A percentile compares a stretch with the other conserved stretches of the same genome.
phyloP scores from a whole-genome alignment of 2,329 filamentous ascomycete species.

The Rhynchosporium agropyri region DNA sequence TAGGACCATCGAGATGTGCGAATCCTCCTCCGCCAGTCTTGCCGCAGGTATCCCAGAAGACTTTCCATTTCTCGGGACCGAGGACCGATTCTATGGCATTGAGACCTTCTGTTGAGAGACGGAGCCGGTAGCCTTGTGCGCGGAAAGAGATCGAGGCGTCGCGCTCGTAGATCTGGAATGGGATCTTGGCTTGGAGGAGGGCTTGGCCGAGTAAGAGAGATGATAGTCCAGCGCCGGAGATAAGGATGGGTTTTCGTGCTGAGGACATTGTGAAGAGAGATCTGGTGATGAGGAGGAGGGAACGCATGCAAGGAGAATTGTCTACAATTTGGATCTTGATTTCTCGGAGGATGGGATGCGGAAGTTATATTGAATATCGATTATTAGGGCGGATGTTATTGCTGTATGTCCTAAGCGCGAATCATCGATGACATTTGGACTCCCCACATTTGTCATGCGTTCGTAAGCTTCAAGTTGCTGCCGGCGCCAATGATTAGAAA shows the following conservation, averaged over 20 bases:
- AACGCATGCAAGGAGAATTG: neutral
- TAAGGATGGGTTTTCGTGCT: slow-evolving; percentile 46
- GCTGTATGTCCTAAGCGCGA: neutral
- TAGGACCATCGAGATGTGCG: slow-evolving; percentile 54
- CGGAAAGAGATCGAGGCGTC: slow-evolving; percentile 56
- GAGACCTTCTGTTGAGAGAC: slow-evolving; percentile 58
- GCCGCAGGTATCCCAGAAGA: slow-evolving; percentile 61
- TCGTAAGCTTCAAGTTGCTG: neutral
- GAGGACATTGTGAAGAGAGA: slow-evolving; percentile 5
- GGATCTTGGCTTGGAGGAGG: slow-evolving; percentile 43
- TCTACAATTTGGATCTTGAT: neutral
- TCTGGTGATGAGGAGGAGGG: neutral
- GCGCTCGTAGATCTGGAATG: slow-evolving; percentile 47
- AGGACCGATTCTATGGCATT: slow-evolving; percentile 64
- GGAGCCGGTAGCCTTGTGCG: slow-evolving; percentile 63
- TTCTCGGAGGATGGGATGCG: neutral
- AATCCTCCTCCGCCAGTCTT: slow-evolving; percentile 62
- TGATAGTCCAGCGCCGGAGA: slow-evolving; percentile 46
- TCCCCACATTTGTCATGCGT: neutral
- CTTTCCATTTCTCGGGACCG: slow-evolving; percentile 49
- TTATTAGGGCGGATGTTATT: slow-evolving; percentile 1
- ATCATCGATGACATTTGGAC: neutral
- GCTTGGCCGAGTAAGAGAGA: slow-evolving; percentile 46
- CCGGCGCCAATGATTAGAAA: no score
- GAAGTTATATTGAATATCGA: neutral